phyloP scores from a whole-genome alignment of 2,329 filamentous ascomycete genomes.

The Cercospora beticola region DNA sequence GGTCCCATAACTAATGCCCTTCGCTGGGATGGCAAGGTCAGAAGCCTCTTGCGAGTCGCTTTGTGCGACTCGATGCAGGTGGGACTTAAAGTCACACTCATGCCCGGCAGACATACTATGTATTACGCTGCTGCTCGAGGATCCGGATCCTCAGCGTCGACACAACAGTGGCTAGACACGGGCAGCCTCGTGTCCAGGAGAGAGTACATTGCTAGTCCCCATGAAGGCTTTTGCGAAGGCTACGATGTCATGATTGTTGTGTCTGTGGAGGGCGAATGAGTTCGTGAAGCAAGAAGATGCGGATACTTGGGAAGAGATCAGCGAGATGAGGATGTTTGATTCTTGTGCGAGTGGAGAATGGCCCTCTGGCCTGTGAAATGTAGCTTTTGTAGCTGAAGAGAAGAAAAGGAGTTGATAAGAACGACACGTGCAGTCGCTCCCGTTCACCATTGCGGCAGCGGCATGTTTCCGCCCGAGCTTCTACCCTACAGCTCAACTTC shows the following conservation, averaged over 20 bases:
- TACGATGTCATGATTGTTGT: slow-evolving; percentile 12
- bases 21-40: neutral
- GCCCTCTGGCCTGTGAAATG: neutral
- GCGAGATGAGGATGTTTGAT: neutral
- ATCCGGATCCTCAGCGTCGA: neutral
- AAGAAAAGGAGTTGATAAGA: neutral
- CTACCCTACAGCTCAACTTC: neutral
- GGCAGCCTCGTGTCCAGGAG: neutral
- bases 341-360: neutral
- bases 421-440: neutral
- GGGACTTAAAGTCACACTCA: neutral
- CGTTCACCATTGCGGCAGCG: neutral
- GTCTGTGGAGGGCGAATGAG: neutral
- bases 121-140: neutral
- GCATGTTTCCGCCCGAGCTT: neutral
- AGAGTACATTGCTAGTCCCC: neutral
- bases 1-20: neutral
- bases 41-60: neutral
- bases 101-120: neutral
- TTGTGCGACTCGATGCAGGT: neutral
- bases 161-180: neutral
- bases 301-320: neutral
- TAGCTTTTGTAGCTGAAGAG: neutral
- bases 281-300: neutral
- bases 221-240: slow-evolving; percentile 10